phyloP scores from a whole-genome alignment of 192 early-diverging fungal species.

The Gaertneriomyces sp. region DNA sequence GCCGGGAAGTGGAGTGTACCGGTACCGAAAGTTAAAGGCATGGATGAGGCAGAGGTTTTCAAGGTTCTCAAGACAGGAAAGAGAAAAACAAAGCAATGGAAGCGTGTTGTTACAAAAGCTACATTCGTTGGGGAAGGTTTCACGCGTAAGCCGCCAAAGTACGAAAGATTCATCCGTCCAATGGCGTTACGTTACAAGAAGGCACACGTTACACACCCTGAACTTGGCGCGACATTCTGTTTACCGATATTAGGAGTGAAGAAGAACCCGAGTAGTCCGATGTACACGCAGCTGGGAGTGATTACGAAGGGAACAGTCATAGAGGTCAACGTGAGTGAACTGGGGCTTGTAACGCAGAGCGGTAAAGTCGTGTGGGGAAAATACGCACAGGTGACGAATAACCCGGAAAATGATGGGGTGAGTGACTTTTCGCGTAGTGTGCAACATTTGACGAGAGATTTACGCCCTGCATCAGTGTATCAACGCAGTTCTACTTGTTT shows the following conservation, averaged over 20 bases:
- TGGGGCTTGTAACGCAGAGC: constrained; percentile 92
- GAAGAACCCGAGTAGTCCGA: constrained; percentile 94
- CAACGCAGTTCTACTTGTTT: constrained; percentile 90
- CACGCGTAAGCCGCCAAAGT: constrained; percentile 99
- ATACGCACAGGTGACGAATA: constrained; percentile 84
- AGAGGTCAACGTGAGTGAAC: constrained; percentile 90
- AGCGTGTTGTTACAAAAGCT: constrained; percentile 97
- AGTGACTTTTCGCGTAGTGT: constrained; percentile 35
- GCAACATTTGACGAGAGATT: not conserved
- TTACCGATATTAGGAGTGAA: constrained; percentile 97
- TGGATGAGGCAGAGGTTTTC: constrained; percentile 99
- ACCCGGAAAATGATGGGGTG: constrained; percentile 94
- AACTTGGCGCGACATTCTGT: constrained; percentile 94
- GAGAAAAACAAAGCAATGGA: constrained; percentile 93
- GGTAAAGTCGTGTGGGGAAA: constrained; percentile 98
- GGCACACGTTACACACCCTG: constrained; percentile 98
- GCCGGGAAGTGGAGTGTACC: constrained; percentile 96
- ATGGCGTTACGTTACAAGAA: constrained; percentile 98
- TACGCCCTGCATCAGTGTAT: constrained; percentile 47
- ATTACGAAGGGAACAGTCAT: constrained; percentile 98
- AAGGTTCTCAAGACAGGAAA: constrained; percentile 96
- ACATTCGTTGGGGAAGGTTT: constrained; percentile 99
- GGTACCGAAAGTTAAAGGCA: constrained; percentile 95
- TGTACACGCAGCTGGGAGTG: constrained; percentile 96
- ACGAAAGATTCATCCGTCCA: constrained; percentile 96